Evolutionary conservation across 345 rosid species (phyloP).

Genomic region (Turnera subulata): DNA sequence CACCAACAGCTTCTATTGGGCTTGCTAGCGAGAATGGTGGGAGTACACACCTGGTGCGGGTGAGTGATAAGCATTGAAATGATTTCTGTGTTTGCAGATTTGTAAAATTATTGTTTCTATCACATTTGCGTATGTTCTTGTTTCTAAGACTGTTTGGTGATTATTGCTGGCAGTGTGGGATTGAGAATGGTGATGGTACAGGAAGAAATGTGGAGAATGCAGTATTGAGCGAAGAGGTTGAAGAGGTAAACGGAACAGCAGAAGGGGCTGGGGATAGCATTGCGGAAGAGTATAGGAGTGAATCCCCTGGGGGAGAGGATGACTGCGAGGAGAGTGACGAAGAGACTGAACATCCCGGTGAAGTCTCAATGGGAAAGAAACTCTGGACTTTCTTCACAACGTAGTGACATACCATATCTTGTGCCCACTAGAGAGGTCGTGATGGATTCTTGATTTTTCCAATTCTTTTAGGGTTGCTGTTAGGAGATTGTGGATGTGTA

Average conservation of each 20-base stretch:
- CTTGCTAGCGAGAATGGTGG: conserved; percentile 57
- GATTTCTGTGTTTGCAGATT: too few relatives aligned
- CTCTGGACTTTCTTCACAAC: conserved; percentile 91
- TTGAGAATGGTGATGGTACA: conserved; percentile 39
- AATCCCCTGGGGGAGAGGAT: conserved; percentile 28
- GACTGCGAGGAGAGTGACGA: conserved; percentile 49
- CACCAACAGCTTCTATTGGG: conserved; percentile 31
- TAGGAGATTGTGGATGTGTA: conserved; percentile 33
- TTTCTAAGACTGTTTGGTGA: not conserved
- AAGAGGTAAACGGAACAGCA: conserved; percentile 74
- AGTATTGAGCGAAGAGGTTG: conserved; percentile 76
- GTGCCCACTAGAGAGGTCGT: conserved; percentile 3
- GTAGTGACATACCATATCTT: conserved; percentile 18
- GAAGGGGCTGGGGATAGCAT: conserved; percentile 31
- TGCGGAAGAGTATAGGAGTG: conserved; percentile 27
- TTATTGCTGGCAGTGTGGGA: conserved; percentile 41
- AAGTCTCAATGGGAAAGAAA: conserved; percentile 82
- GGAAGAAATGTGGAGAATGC: conserved; percentile 32
- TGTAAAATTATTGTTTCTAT: too few relatives aligned
- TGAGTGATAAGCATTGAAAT: conserved; percentile 22
- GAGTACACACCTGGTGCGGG: conserved; percentile 45
- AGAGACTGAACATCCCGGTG: conserved; percentile 67
- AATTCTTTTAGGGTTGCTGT: conserved; percentile 26
- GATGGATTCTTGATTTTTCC: conserved; percentile 20
- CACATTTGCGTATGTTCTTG: too few relatives aligned